Conservation (phyloP, 2,329 filamentous ascomycete species). For the Tolypocladium album region DNA sequence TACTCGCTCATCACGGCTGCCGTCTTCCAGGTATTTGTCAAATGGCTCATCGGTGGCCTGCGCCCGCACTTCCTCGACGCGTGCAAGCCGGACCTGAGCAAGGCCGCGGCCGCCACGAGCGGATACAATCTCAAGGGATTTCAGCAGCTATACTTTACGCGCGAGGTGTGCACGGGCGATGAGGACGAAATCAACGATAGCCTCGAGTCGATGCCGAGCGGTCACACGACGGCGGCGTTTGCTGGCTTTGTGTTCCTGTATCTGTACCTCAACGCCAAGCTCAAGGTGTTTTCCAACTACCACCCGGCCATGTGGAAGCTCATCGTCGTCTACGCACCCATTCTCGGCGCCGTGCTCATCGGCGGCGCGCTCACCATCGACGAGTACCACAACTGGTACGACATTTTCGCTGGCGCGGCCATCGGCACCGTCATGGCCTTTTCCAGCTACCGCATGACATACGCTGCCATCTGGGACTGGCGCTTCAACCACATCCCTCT, state of each 20-base stretch:
- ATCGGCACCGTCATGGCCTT: slow-evolving; percentile 59
- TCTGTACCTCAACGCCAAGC: slow-evolving; percentile 67
- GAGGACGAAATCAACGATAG: slow-evolving; percentile 53
- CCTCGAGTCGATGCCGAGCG: slow-evolving; percentile 61
- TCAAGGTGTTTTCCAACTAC: slow-evolving; percentile 65
- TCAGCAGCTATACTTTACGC: slow-evolving; percentile 54
- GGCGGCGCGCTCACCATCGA: slow-evolving; percentile 61
- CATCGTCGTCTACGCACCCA: slow-evolving; percentile 49
- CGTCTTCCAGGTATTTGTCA: slow-evolving; percentile 69
- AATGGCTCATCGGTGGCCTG: slow-evolving; percentile 63
- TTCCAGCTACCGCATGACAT: slow-evolving; percentile 55
- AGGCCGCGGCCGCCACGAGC: slow-evolving; percentile 6
- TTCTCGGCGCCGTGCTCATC: slow-evolving; percentile 58
- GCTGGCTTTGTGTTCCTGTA: slow-evolving; percentile 61
- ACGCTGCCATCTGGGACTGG: slow-evolving; percentile 58
- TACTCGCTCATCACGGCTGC: slow-evolving; percentile 60
- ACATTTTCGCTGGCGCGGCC: slow-evolving; percentile 53
- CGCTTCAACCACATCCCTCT: slow-evolving; percentile 55
- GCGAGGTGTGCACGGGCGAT: slow-evolving; percentile 60
- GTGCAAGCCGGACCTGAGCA: slow-evolving; percentile 43
- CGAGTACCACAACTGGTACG: slow-evolving; percentile 68
- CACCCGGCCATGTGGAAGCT: slow-evolving; percentile 68
- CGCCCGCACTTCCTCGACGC: slow-evolving; percentile 63
- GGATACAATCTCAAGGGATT: slow-evolving; percentile 42
- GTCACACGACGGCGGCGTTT: slow-evolving; percentile 64